Percentiles rank a stretch among this genome's conserved stretches.
Evolutionary conservation across 305 asterid genomes (phyloP).

Genomic region (Fraxinus platypoda): DNA sequence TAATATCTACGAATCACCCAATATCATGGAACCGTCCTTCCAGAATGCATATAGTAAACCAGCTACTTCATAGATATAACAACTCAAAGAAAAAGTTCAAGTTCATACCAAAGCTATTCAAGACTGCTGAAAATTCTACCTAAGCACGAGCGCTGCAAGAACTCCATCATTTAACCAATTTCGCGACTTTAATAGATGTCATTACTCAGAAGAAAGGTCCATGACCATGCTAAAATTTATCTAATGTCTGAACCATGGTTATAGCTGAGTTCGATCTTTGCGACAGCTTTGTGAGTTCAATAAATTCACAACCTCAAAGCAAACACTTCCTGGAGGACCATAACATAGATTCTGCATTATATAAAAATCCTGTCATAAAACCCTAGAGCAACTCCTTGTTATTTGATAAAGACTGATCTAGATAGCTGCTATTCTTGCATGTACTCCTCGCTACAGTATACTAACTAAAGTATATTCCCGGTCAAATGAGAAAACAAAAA

Average conservation of each 20-base stretch:
- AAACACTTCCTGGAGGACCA: not conserved
- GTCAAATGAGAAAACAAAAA: not conserved
- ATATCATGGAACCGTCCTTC: constrained; percentile 1
- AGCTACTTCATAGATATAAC: not conserved
- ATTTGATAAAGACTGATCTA: not conserved
- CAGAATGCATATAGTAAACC: not conserved
- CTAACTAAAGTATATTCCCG: not conserved
- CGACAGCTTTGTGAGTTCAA: not conserved
- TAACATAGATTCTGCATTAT: not conserved
- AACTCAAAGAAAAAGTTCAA: not conserved
- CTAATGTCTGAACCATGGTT: constrained; percentile 2
- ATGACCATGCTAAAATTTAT: not conserved
- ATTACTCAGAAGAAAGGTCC: not conserved
- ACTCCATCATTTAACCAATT: not conserved
- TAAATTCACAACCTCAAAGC: constrained; percentile 2
- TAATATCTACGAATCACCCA: not conserved
- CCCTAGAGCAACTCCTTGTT: not conserved
- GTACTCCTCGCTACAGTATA: not conserved
- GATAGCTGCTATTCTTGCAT: not conserved
- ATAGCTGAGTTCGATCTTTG: not conserved
- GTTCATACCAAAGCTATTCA: not conserved
- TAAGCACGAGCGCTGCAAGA: not conserved
- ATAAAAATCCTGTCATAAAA: not conserved
- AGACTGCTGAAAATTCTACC: not conserved
- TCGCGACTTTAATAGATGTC: not conserved